Evolutionary conservation across 2,329 filamentous ascomycete genomes (phyloP), one percentile per base, ranked within the genome.

Genomic region (Leptographium wingfieldii): DNA sequence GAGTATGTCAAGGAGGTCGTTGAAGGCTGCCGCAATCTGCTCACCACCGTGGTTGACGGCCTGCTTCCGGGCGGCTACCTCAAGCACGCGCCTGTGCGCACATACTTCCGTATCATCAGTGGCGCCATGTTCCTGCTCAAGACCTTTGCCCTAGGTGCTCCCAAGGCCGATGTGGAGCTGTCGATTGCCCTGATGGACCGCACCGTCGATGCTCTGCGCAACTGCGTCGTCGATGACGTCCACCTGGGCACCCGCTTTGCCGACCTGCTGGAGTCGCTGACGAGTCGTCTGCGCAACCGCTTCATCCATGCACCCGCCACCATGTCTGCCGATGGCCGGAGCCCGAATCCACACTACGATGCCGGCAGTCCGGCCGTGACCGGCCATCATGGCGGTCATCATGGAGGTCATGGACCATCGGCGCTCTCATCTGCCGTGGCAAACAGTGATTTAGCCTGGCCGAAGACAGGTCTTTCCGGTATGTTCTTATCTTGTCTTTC

Each of bases 161-260:
- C 87, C 1, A 87, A 89, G 66, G 85, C 85, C 59, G 88, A 94
- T 65, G 86, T 92, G 31, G 84, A 86, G 67, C 78, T 87, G 55
- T 89, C 86, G 63, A 86, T 94, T 35, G 80, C 80, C 7, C 76
- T 94, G 33, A 87, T 94, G 76, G 87, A 91, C 67, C 77, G 81
- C 35, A 88, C 87, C 0, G 87, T 92, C 0, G 79, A 85, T 64
- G 88, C 87, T 1, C 78, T 94, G 43, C 82, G 87, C 22, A 87
- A 83, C 65, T 91, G 87, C 63, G 87, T 92, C 7, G 88, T 92
- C 4, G 89, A 94, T 67, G 89, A 94, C 65, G 88, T 92, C 9
- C 89, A 94, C 69, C 79, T 94, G 5, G 88, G 87, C n/a, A 90
- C 88, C 61, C 82, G 88, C 9, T 94, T 94, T 66, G 88, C 89